Conservation (phyloP, 2,329 filamentous ascomycete species). For the Aspergillus sp. region DNA sequence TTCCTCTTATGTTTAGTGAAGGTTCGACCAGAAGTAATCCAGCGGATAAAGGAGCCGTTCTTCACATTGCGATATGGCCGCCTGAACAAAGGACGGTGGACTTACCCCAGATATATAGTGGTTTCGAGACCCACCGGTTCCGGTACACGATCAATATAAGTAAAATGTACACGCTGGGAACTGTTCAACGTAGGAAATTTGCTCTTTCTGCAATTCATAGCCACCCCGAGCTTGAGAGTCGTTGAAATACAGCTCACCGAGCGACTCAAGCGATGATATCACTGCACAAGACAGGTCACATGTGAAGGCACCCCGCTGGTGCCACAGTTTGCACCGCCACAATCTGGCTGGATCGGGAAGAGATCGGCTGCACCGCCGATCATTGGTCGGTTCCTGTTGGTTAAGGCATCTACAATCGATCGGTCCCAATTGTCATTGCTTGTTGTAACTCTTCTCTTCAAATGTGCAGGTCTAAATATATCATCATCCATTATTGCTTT, state of each 20-base stretch:
- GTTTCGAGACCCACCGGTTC: neutral
- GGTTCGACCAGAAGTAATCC: neutral
- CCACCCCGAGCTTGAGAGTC: neutral
- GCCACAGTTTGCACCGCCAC: slow-evolving; percentile 6
- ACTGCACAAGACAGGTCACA: slow-evolving; percentile 5
- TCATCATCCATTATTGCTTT: neutral
- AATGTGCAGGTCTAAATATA: neutral
- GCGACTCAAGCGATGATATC: slow-evolving; percentile 3
- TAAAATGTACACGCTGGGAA: neutral
- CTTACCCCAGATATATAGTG: neutral
- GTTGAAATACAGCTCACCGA: neutral
- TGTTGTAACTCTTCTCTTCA: neutral
- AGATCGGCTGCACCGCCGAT: neutral
- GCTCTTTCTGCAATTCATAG: neutral
- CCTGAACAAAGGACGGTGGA: neutral
- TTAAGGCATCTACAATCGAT: neutral
- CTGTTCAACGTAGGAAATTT: neutral
- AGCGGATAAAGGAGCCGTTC: slow-evolving; percentile 6
- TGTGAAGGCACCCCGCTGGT: neutral
- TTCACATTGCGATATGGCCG: neutral
- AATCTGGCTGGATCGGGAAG: neutral
- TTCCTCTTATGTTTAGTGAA: neutral
- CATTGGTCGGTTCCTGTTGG: neutral
- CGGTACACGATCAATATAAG: neutral
- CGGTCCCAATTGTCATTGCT: too few relatives aligned